Percentiles rank a stretch among this genome's conserved stretches.
Evolutionary conservation across 768 basidiomycete genomes (phyloP).

Genomic region (Mycena capillaripes): DNA sequence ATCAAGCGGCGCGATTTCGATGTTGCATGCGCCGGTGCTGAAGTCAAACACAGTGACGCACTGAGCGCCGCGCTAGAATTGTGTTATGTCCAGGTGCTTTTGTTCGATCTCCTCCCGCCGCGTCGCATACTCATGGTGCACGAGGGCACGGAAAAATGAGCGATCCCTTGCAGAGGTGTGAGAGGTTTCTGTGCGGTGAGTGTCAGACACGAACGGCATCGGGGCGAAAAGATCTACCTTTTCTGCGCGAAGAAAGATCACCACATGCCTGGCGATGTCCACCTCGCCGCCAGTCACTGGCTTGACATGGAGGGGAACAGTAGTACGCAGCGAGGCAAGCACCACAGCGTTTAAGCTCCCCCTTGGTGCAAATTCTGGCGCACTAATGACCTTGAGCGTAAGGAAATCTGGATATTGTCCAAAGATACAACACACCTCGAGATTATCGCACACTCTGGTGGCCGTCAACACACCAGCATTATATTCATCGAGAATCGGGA

Average conservation of each 20-base stretch:
- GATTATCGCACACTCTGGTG: background rate
- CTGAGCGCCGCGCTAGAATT: too few relatives aligned
- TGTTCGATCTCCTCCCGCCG: too few relatives aligned
- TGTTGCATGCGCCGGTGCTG: too few relatives aligned
- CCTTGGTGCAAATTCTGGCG: background rate
- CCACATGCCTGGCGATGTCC: background rate
- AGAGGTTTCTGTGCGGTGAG: background rate
- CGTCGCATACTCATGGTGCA: background rate
- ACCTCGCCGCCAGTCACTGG: background rate
- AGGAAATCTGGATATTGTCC: background rate
- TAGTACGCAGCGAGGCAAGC: background rate
- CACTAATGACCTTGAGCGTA: background rate
- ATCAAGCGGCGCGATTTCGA: too few relatives aligned
- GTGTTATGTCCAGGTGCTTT: too few relatives aligned
- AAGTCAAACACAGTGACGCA: too few relatives aligned
- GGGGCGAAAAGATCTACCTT: background rate
- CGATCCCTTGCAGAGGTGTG: background rate
- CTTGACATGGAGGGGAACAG: background rate
- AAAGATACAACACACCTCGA: background rate
- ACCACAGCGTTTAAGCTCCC: background rate
- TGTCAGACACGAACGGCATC: background rate
- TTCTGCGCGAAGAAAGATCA: background rate
- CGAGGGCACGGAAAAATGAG: background rate
- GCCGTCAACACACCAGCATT: background rate
- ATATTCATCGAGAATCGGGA: background rate